A percentile compares a stretch with the other conserved stretches of the same genome.
phyloP scores from a whole-genome alignment of 2,329 filamentous ascomycete species.

The Plenodomus tracheiphilus region DNA sequence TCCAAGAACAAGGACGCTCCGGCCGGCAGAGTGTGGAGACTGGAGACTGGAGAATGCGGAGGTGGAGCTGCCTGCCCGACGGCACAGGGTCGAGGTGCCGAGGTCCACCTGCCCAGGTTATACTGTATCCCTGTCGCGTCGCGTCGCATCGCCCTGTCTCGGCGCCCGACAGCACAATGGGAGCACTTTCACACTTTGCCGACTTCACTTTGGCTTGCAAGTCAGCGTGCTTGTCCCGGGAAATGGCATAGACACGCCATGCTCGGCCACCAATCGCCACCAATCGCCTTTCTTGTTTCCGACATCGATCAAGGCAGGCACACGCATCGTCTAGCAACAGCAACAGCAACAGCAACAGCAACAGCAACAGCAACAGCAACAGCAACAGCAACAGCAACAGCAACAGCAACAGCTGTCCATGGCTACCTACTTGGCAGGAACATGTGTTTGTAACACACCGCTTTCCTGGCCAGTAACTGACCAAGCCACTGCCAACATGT shows the following conservation, averaged over 20 bases:
- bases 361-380: too few relatives aligned
- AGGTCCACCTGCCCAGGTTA: background rate
- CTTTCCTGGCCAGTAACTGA: too few relatives aligned
- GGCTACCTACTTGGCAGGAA: too few relatives aligned
- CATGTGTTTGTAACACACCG: too few relatives aligned
- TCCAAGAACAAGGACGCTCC: background rate
- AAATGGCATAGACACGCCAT: too few relatives aligned
- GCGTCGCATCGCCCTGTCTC: background rate
- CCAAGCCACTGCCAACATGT: too few relatives aligned
- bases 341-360: too few relatives aligned
- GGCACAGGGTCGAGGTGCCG: background rate
- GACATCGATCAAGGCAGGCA: background rate
- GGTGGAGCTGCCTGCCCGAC: conserved; percentile 2
- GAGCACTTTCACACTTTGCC: conserved; percentile 4
- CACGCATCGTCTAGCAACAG: background rate
- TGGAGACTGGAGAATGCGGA: conserved; percentile 1
- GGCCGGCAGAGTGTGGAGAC: background rate
- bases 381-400: too few relatives aligned
- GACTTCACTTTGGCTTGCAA: background rate
- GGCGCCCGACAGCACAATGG: too few relatives aligned
- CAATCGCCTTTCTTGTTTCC: background rate
- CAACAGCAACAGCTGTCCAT: too few relatives aligned
- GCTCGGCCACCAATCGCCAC: background rate
- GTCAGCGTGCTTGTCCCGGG: too few relatives aligned
- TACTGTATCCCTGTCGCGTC: background rate